Evolutionary conservation across 2,329 filamentous ascomycete species (phyloP), one percentile per base, ranked within the genome.

Genomic region (Fusarium falciforme): DNA sequence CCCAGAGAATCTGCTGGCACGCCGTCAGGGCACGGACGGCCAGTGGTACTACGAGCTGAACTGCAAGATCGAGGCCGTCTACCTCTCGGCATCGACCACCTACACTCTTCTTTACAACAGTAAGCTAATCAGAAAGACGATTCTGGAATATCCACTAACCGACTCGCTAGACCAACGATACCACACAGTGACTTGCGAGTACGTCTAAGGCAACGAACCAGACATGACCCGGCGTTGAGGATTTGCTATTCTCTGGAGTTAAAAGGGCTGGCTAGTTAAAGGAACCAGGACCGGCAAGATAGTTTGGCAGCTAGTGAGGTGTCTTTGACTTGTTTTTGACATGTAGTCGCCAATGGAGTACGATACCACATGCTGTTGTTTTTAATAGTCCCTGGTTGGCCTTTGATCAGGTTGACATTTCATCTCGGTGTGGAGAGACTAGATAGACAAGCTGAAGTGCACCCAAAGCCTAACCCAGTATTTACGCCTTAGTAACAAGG

Each of bases 51-150:
- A 85, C 42, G 79, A 82, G 17, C 67, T 86, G 29, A 78, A 71
- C 47, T 84, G 79, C 71, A 79, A 83, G 65, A 83, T 87, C 17
- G 84, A 86, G 70, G 80, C 83, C 1, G 78, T 84, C 4, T 86
- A 84, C 70, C 79, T 82, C 8, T 85, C 84, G 2, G 83, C 83
- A 1, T 84, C 81, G 6, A 85, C 84, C 0, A 79, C 81, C 29
- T 87, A 86, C 70, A 85, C 84, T 6, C 76, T 87, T 35, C 76
- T 86, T 9, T 83, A 84, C 66, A 83, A 85, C 60, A 80, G 84
- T 85, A 74, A 73, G 83, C 71, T 25, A 20, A 17, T 17, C 8
- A 7, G 2, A 16, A 33, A 31, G 5, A 7, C 4, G 6, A 17
- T 27, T 31, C 27, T 20, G 20, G 5, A 1, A 12, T 11, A 12